Percentiles rank a stretch among this genome's conserved stretches.
Evolutionary conservation across 2,329 filamentous ascomycete genomes (phyloP).

Genomic region (Ophiostoma ips): DNA sequence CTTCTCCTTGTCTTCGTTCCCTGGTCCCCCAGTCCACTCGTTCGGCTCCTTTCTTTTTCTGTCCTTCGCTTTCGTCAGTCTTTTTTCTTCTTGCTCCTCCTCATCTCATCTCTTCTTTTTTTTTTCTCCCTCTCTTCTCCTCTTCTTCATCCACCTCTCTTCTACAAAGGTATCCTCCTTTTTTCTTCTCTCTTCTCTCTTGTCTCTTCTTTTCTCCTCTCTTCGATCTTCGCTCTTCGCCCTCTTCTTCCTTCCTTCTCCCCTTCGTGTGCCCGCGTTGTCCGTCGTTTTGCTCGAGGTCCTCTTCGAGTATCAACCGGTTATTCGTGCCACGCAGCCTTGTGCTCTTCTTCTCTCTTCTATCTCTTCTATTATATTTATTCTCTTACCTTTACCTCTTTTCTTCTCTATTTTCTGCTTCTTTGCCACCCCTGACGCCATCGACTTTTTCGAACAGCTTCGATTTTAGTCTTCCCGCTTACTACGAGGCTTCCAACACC

Average conservation of each 20-base stretch:
- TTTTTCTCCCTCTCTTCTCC: too few relatives aligned
- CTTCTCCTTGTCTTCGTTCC: slow-evolving; percentile 6
- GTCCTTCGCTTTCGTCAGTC: slow-evolving; percentile 9
- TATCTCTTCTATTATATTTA: neutral
- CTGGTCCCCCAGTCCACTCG: slow-evolving; percentile 5
- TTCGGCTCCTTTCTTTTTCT: slow-evolving; percentile 11
- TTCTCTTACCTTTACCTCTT: neutral
- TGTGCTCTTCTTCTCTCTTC: neutral
- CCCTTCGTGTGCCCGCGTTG: neutral
- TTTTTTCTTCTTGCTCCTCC: slow-evolving; percentile 25
- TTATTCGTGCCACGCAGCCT: neutral
- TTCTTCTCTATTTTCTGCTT: slow-evolving; percentile 20
- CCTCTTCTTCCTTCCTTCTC: neutral
- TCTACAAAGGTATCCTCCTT: neutral
- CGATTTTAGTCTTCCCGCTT: neutral
- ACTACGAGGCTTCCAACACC: neutral
- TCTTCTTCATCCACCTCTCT: neutral
- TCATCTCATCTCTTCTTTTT: slow-evolving; percentile 16
- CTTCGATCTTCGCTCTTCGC: neutral
- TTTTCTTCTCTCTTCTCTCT: neutral
- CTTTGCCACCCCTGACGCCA: slow-evolving; percentile 19
- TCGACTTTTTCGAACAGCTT: neutral
- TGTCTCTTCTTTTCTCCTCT: neutral
- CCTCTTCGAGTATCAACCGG: neutral
- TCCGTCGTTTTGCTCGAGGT: neutral